Conservation (phyloP, 768 basidiomycete species). For the Tricholoma sp. region DNA sequence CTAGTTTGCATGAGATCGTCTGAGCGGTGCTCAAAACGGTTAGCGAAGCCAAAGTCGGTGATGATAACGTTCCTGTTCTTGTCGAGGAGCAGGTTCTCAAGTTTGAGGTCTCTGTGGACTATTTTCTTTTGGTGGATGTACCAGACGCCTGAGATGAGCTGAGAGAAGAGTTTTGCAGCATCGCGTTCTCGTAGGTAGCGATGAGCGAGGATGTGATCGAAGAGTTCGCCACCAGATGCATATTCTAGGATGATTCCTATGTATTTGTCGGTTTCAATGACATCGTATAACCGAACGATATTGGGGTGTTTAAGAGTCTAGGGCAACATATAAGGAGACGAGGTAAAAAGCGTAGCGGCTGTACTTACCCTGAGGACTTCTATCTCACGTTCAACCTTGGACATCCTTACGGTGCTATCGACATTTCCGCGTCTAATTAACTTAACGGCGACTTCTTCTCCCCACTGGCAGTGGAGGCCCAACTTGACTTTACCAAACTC, state of each 20-base stretch:
- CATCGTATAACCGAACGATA: conserved; percentile 96
- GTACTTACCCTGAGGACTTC: conserved; percentile 85
- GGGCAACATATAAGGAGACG: conserved; percentile 6
- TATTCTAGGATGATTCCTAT: conserved; percentile 99
- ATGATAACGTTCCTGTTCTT: conserved; percentile 98
- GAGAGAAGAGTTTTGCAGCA: conserved; percentile 93
- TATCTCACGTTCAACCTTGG: conserved; percentile 96
- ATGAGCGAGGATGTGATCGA: conserved; percentile 98
- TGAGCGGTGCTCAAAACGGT: conserved; percentile 86
- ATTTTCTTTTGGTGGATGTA: conserved; percentile 99
- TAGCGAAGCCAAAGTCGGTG: conserved; percentile 99
- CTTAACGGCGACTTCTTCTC: conserved; percentile 98
- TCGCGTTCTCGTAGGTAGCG: conserved; percentile 93
- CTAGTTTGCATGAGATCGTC: conserved; percentile 99
- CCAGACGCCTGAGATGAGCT: conserved; percentile 97
- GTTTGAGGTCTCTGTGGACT: conserved; percentile 97
- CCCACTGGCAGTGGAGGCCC: conserved; percentile 90
- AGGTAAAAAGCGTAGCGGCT: neutral
- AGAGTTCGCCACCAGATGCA: conserved; percentile 96
- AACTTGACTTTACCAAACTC: conserved; percentile 99
- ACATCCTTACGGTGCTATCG: conserved; percentile 79
- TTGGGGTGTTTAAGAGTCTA: conserved; percentile 96
- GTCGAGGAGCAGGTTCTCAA: conserved; percentile 96
- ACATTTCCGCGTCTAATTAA: conserved; percentile 91
- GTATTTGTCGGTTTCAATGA: conserved; percentile 99